A percentile compares a stretch with the other conserved stretches of the same genome.
Evolutionary conservation across 2,329 filamentous ascomycete species (phyloP).

Genomic region (Alternaria burnsii): DNA sequence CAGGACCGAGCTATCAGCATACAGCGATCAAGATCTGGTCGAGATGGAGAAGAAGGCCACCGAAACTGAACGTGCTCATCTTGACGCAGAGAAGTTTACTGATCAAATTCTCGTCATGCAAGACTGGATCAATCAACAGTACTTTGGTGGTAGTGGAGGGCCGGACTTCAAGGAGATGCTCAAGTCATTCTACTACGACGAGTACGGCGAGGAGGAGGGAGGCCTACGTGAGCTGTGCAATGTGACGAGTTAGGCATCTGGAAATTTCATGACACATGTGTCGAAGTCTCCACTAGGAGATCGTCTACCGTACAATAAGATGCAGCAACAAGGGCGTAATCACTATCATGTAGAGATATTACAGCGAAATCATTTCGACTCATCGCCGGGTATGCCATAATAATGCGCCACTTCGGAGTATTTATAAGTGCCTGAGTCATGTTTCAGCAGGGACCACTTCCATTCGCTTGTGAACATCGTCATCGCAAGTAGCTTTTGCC

Average conservation of each 20-base stretch:
- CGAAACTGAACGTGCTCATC: slow-evolving; percentile 39
- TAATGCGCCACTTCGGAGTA: slow-evolving; percentile 14
- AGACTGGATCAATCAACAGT: slow-evolving; percentile 51
- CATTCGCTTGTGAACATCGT: slow-evolving; percentile 42
- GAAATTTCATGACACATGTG: neutral
- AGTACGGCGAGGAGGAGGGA: slow-evolving; percentile 63
- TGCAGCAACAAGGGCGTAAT: neutral
- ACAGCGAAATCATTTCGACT: slow-evolving; percentile 34
- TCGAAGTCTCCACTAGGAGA: neutral
- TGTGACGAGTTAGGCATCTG: neutral
- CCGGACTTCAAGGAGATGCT: slow-evolving; percentile 56
- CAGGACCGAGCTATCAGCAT: slow-evolving; percentile 53
- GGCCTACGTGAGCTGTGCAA: slow-evolving; percentile 56
- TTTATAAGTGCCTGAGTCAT: slow-evolving; percentile 21
- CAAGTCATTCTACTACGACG: slow-evolving; percentile 60
- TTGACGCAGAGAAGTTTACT: slow-evolving; percentile 50
- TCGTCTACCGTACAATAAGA: neutral
- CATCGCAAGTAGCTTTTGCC: slow-evolving; percentile 32
- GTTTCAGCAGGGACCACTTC: slow-evolving; percentile 21
- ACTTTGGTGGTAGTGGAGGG: slow-evolving; percentile 42
- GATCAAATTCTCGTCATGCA: slow-evolving; percentile 59
- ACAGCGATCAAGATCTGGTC: slow-evolving; percentile 57
- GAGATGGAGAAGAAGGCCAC: slow-evolving; percentile 54
- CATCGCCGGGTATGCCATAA: slow-evolving; percentile 17
- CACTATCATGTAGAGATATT: neutral